Evolutionary conservation across 2,329 filamentous ascomycete genomes (phyloP).

Genomic region (Colletotrichum euphorbiae): DNA sequence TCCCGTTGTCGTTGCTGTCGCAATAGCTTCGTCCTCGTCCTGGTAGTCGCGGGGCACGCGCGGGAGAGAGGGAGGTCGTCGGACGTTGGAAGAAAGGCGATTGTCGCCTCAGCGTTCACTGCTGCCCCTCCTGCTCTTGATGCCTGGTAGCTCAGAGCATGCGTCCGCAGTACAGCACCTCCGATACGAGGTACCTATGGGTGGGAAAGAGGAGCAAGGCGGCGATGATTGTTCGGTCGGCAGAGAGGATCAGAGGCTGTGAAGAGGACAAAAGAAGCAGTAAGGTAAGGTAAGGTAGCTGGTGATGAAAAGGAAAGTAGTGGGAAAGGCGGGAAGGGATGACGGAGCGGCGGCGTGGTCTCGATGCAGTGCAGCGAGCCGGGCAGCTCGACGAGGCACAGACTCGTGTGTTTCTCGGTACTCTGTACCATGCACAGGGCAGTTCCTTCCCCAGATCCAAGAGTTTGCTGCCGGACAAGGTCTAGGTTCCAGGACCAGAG

Average conservation of each 20-base stretch:
- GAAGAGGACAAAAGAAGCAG: neutral
- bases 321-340: slow-evolving; percentile 32
- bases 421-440: slow-evolving; percentile 14
- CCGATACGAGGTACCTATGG: neutral
- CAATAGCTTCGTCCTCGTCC: slow-evolving; percentile 1
- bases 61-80: neutral
- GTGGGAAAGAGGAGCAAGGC: neutral
- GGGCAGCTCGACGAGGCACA: too few species aligned
- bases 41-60: neutral
- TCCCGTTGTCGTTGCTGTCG: neutral
- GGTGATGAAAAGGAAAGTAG: slow-evolving; percentile 25
- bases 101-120: neutral
- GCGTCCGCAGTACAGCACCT: slow-evolving; percentile 12
- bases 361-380: neutral
- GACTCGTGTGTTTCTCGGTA: neutral
- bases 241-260: neutral
- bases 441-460: slow-evolving; percentile 37
- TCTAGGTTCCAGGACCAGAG: slow-evolving; percentile 7
- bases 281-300: neutral
- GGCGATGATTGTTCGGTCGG: neutral
- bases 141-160: slow-evolving; percentile 18
- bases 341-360: slow-evolving; percentile 19
- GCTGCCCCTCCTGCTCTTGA: slow-evolving; percentile 28
- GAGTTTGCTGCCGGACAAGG: slow-evolving; percentile 25
- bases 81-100: neutral